phyloP scores from a whole-genome alignment of 805 yeast species.

The Danielozyma ontarioensis region DNA sequence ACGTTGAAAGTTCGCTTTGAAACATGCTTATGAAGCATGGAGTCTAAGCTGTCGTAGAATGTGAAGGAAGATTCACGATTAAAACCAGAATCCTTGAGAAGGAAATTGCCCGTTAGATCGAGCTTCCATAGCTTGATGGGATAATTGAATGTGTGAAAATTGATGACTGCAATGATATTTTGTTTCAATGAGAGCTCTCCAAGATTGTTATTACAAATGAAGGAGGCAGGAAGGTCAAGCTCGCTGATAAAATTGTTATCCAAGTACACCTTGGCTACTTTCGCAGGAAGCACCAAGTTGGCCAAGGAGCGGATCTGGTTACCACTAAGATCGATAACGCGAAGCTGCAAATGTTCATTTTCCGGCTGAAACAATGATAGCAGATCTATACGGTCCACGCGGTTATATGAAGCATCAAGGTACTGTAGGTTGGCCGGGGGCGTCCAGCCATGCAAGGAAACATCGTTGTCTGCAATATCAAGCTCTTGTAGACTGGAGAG shows the following conservation, averaged over 20 bases:
- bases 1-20: conserved; percentile 18
- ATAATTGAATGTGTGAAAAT: conserved; percentile 3
- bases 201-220: conserved; percentile 8
- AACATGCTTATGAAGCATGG: conserved; percentile 14
- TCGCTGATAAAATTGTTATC: background rate
- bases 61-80: conserved; percentile 9
- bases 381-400: no score
- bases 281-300: conserved; percentile 2
- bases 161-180: conserved; percentile 12
- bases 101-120: conserved; percentile 14
- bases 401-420: conserved; percentile 19
- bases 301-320: conserved; percentile 2
- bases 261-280: conserved; percentile 2
- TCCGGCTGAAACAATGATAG: conserved; percentile 10
- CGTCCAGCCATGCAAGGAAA: conserved; percentile 3
- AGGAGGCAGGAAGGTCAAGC: conserved; percentile 5
- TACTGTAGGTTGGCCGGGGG: conserved; percentile 12
- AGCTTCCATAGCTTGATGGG: conserved; percentile 10
- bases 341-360: conserved; percentile 5
- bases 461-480: no score
- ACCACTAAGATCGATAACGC: conserved; percentile 3
- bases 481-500: conserved; percentile 5
- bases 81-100: conserved; percentile 8
- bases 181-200: conserved; percentile 11
- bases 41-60: conserved; percentile 20